Base-by-base conservation (phyloP, 2,329 filamentous ascomycete species). In the Fusarium sublunatum region DNA sequence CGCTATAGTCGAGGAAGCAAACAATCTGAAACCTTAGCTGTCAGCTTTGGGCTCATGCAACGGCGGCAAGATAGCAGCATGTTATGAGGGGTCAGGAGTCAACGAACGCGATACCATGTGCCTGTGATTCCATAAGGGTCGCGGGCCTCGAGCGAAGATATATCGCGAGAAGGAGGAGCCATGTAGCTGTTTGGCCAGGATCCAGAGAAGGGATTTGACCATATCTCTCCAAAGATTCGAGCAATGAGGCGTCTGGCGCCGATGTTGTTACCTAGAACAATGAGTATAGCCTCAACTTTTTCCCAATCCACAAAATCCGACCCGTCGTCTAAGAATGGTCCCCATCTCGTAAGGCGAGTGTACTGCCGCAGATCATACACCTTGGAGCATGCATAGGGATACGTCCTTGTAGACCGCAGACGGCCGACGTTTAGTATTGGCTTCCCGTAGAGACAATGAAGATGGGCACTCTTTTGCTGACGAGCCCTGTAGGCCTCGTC, bases 321-420 rank as follows among this genome's bases (percentile, higher is more conserved):
- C 2, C 83, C 85, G 69, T 93, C 90, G 45, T 84, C 78, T 69
- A 83, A 77, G 68, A 91, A 93, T 0, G 91, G 91, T 0, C 91
- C 91, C 90, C 91, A 93, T 32, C 81, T 73, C 1, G 83, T 88
- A 25, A 75, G 73, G 2, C 77, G 72, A 0, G 84, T 89, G 73
- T 92, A 91, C 64, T 88, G 82, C 1, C 91, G 81, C 43, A 93
- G 75, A 70, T 93, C 90, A 65, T 93, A 94, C 4, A 93, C 89
- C 60, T 86, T 85, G 41, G 86, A 85, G 50, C 86, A 83, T 2
- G 91, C 91, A 64, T 82, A 88, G 2, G 86, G 84, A 70, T 86
- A 87, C 2, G 78, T 79, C 13, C 73, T 71, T 12, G 70, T 73
- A 7, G 73, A 74, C 11, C 77, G 67, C 10, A 75, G 74, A 26